Evolutionary conservation across 164 flowering plant species (phyloP).

Genomic region (Magnolia kwangsiensis): DNA sequence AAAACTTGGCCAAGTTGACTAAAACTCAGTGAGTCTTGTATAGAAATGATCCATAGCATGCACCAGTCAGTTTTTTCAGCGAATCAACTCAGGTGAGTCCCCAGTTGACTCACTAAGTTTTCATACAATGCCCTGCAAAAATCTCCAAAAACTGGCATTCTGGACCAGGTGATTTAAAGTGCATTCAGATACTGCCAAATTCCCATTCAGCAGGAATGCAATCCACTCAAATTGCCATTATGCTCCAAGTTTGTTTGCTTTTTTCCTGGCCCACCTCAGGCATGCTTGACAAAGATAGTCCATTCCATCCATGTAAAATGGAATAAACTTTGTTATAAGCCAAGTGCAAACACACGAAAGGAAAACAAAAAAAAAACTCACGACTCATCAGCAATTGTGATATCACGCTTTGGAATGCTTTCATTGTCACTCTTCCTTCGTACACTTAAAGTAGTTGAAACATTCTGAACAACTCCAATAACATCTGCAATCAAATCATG

Average conservation of each 20-base stretch:
- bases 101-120: no score
- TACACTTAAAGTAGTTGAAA: conserved; percentile 73
- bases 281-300: background rate
- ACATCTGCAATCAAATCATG: conserved; percentile 46
- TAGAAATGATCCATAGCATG: no score
- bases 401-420: conserved; percentile 80
- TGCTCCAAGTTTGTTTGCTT: background rate
- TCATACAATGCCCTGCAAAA: no score
- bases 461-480: conserved; percentile 84
- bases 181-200: no score
- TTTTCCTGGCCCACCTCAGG: background rate
- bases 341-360: background rate
- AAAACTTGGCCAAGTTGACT: no score
- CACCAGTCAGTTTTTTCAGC: no score
- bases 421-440: conserved; percentile 82
- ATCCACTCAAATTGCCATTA: background rate
- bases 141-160: no score
- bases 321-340: no score
- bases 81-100: no score
- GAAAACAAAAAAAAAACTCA: conserved; percentile 23
- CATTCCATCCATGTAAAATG: background rate
- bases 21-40: no score
- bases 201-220: background rate
- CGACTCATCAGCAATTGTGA: conserved; percentile 92
- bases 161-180: no score